Evolutionary conservation across 352 stramenopile species (phyloP), one percentile per base, ranked within the genome.

Genomic region (Globisporangium heterothallicum): DNA sequence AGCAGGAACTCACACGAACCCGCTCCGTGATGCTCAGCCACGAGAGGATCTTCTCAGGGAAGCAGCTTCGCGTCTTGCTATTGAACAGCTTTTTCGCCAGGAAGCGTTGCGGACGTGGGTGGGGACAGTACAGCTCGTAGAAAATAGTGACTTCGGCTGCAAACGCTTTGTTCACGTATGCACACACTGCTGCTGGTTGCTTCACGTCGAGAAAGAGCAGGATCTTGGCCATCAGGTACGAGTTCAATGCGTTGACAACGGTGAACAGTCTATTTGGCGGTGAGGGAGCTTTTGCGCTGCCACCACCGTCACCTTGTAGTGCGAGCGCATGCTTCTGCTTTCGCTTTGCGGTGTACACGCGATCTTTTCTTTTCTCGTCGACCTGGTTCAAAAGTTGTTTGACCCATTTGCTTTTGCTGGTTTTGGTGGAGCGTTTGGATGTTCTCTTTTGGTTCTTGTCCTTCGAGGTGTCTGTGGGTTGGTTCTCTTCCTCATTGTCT

Each of bases 41-140:
- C 19, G 38, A 51, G 26, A 82, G 64, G 24, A 76, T 48, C 38
- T 53, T 60, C 2, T 6, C 27, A 29, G 62, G 43, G 7, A 70
- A 54, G 0, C 29, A n/a, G n/a, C n/a, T n/a, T n/a, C n/a, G n/a
- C n/a, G n/a, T n/a, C n/a, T n/a, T 41, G 0, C 13, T 36, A 19
- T 42, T 46, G 27, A 66, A 63, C 7, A 68, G 51, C 3, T 38
- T 38, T n/a, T 70, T 36, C 0, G 68, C 51, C 10, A 84, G 59
- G 46, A 66, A 84, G 18, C 58, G 54, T 13, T 38, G 49, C 10
- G 59, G 74, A 29, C 74, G 68, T 26, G 72, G 72, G 32, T 63
- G 66, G 25, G 64, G 49, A 43, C 61, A 78, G 34, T 72, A 66
- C 0, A 57, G 36, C 3, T 73, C 63, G 27, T 82, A 84, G 44